phyloP scores from a whole-genome alignment of 1,284 basidiomycete genomes.

The Malassezia psittaci region DNA sequence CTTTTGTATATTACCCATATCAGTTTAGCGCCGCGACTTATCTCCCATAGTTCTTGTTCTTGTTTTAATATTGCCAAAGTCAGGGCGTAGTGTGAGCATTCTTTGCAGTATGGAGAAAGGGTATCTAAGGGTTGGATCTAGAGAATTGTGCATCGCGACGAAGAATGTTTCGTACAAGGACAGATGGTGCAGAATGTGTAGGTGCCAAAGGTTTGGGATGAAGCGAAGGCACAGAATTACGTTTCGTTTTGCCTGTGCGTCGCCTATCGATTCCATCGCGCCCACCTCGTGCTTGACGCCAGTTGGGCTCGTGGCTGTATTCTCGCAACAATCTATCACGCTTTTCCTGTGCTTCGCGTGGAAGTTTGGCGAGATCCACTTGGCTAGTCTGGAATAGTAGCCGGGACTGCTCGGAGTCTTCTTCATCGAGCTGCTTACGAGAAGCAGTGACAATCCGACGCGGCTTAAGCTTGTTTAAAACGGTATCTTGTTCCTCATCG shows the following conservation, averaged over 20 bases:
- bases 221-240: neutral
- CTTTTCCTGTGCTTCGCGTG: conserved; percentile 3
- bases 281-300: conserved; percentile 15
- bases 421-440: neutral
- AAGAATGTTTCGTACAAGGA: conserved; percentile 9
- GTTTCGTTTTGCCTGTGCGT: neutral
- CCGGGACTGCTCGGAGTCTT: conserved; percentile 7
- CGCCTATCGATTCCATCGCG: conserved; percentile 12
- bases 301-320: conserved; percentile 17
- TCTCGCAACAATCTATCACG: conserved; percentile 12
- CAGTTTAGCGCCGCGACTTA: too few relatives aligned
- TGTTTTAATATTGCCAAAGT: too few relatives aligned
- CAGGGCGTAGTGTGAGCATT: too few relatives aligned
- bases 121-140: neutral
- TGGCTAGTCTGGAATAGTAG: conserved; percentile 5
- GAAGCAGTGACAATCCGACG: neutral
- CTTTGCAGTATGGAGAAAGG: neutral
- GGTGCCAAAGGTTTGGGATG: neutral
- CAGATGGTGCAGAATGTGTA: conserved; percentile 4
- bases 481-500: neutral
- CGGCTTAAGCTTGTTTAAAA: neutral
- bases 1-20: too few relatives aligned
- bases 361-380: neutral
- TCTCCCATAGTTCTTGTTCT: too few relatives aligned
- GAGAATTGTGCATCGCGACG: conserved; percentile 12